phyloP scores from a whole-genome alignment of 164 flowering plant genomes.

The Annona squamosa region DNA sequence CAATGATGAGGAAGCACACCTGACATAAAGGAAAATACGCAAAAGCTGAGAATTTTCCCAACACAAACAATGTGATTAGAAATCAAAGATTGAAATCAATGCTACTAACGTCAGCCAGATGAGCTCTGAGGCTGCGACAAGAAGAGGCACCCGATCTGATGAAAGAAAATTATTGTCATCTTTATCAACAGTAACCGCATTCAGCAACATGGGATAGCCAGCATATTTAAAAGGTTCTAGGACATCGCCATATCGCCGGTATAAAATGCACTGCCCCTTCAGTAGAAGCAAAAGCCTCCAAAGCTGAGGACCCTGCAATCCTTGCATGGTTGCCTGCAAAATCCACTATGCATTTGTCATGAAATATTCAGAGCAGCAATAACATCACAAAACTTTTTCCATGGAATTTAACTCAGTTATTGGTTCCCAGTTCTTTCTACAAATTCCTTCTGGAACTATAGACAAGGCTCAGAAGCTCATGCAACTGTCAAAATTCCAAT shows the following conservation, averaged over 20 bases:
- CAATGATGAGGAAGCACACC: conserved; percentile 88
- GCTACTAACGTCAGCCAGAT: conserved; percentile 77
- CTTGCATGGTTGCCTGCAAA: conserved; percentile 95
- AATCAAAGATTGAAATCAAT: conserved; percentile 2
- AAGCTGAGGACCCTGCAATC: conserved; percentile 93
- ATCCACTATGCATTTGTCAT: background rate
- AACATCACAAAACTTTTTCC: background rate
- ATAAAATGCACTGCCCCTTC: conserved; percentile 94
- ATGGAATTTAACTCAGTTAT: background rate
- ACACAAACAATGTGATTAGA: conserved; percentile 3
- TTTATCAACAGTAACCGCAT: conserved; percentile 87
- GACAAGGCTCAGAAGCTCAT: background rate
- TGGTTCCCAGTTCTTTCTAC: background rate
- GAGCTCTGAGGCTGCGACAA: conserved; percentile 96
- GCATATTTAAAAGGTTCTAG: conserved; percentile 99
- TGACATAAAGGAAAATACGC: conserved; percentile 19
- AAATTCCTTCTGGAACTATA: background rate
- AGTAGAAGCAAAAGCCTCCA: conserved; percentile 93
- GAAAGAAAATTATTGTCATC: conserved; percentile 94
- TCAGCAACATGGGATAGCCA: conserved; percentile 97
- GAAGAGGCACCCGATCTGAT: conserved; percentile 86
- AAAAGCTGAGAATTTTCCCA: conserved; percentile 6
- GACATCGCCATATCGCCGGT: conserved; percentile 78
- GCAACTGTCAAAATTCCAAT: background rate
- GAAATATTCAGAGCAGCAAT: background rate